A percentile compares a stretch with the other conserved stretches of the same genome.
phyloP scores from a whole-genome alignment of 805 yeast species.

The Ogataea siamensis region DNA sequence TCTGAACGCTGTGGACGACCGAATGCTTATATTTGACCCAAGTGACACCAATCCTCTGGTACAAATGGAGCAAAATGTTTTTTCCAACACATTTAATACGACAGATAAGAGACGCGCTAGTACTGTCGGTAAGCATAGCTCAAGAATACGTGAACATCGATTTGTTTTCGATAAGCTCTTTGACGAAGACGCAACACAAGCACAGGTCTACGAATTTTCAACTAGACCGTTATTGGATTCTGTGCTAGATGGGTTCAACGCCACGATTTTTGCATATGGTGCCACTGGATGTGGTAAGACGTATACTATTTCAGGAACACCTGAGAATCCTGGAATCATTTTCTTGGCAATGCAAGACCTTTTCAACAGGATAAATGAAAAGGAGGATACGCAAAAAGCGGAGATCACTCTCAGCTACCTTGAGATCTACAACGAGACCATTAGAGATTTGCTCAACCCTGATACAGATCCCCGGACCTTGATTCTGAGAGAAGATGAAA shows the following conservation, averaged over 20 bases:
- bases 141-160: slow-evolving; percentile 66
- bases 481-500: slow-evolving; percentile 69
- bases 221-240: slow-evolving; percentile 71
- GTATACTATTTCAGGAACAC: slow-evolving; percentile 79
- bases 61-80: slow-evolving; percentile 41
- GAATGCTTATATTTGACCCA: slow-evolving; percentile 86
- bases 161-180: slow-evolving; percentile 82
- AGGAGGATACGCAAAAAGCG: slow-evolving; percentile 51
- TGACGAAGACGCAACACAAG: slow-evolving; percentile 62
- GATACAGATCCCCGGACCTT: slow-evolving; percentile 37
- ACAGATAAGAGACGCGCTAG: slow-evolving; percentile 16
- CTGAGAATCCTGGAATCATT: slow-evolving; percentile 73
- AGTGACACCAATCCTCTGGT: slow-evolving; percentile 63
- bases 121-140: slow-evolving; percentile 29
- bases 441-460: slow-evolving; percentile 73
- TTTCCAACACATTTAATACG: slow-evolving; percentile 15
- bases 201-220: slow-evolving; percentile 63
- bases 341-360: slow-evolving; percentile 76
- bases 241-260: slow-evolving; percentile 80
- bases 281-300: slow-evolving; percentile 99
- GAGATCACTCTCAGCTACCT: slow-evolving; percentile 70
- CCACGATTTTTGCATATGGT: slow-evolving; percentile 94
- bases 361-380: slow-evolving; percentile 56
- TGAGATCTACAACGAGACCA: slow-evolving; percentile 90
- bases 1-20: slow-evolving; percentile 77